A percentile compares a stretch with the other conserved stretches of the same genome.
These are phyloP conservation scores for Neovahlkampfia damariscottae DNA, from an alignment of 78 protist genomes.

Conservation along the genomic window DNA sequence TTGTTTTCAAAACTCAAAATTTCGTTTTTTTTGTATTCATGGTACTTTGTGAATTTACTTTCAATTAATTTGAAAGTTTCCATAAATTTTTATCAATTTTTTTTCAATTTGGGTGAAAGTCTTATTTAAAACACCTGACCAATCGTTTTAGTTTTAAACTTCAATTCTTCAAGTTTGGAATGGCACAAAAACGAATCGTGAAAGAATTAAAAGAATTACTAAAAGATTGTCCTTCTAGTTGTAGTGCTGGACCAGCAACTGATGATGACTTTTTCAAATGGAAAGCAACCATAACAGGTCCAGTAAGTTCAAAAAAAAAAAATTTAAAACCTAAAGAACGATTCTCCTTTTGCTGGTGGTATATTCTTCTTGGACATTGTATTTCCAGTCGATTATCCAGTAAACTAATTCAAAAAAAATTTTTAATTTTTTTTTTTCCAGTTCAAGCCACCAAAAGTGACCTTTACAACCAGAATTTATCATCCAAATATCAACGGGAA, in stretches of 20 bases:
- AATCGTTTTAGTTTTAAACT: too few relatives aligned
- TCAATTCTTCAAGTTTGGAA: too few relatives aligned
- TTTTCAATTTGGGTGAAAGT: too few relatives aligned
- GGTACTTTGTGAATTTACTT: too few relatives aligned
- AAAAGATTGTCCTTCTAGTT: constrained; percentile 80
- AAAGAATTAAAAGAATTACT: constrained; percentile 75
- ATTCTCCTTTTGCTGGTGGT: constrained; percentile 43
- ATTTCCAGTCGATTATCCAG: constrained; percentile 71
- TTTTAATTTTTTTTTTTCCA: neutral
- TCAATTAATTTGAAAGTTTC: too few relatives aligned
- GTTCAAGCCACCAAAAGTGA: constrained; percentile 70
- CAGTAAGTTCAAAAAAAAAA: too few relatives aligned
- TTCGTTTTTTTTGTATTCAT: too few relatives aligned
- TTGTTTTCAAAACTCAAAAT: too few relatives aligned
- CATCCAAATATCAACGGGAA: constrained; percentile 81
- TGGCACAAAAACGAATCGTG: constrained; percentile 12
- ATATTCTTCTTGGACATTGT: constrained; percentile 51
- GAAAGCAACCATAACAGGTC: constrained; percentile 53
- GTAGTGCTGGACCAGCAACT: constrained; percentile 64
- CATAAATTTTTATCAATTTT: too few relatives aligned
- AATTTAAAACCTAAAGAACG: too few relatives aligned
- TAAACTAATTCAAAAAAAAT: too few relatives aligned
- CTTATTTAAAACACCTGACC: too few relatives aligned
- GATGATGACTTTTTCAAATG: constrained; percentile 40
- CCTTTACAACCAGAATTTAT: constrained; percentile 71